Conservation (phyloP, 305 asterid genomes). For the Fraxinus velutina region DNA sequence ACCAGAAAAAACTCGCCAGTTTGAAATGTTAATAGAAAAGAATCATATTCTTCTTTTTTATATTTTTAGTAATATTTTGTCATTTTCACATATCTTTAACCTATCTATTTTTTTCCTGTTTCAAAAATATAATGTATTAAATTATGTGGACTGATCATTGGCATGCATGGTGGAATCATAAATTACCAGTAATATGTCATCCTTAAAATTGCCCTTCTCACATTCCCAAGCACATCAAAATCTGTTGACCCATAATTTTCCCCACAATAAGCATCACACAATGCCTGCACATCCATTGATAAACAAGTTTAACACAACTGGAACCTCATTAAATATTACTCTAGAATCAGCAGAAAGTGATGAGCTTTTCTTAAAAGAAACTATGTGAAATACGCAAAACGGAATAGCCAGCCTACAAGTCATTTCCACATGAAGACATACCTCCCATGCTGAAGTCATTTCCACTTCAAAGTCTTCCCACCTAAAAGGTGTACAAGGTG, state of each 20-base stretch:
- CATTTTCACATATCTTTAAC: background rate
- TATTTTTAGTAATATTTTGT: background rate
- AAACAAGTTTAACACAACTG: constrained; percentile 15
- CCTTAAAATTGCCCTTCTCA: constrained; percentile 74
- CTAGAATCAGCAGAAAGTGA: background rate
- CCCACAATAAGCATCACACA: constrained; percentile 83
- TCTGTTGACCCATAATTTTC: constrained; percentile 86
- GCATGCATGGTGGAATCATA: constrained; percentile 1
- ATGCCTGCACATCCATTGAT: constrained; percentile 55
- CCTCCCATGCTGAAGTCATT: constrained; percentile 99
- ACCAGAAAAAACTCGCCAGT: background rate
- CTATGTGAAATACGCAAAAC: background rate
- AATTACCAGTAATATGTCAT: constrained; percentile 91
- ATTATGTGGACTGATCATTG: background rate
- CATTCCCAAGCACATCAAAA: constrained; percentile 75
- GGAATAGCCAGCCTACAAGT: background rate
- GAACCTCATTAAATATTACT: constrained; percentile 1
- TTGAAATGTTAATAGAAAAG: background rate
- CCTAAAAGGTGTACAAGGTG: constrained; percentile 82
- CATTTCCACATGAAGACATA: constrained; percentile 27
- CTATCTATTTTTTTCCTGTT: background rate
- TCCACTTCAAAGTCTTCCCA: constrained; percentile 87
- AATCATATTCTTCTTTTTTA: background rate
- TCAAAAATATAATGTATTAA: background rate
- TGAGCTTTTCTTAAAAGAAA: background rate